Evolutionary conservation across 345 rosid species (phyloP), one percentile per base, ranked within the genome.

Genomic region (Iberis pinnata): DNA sequence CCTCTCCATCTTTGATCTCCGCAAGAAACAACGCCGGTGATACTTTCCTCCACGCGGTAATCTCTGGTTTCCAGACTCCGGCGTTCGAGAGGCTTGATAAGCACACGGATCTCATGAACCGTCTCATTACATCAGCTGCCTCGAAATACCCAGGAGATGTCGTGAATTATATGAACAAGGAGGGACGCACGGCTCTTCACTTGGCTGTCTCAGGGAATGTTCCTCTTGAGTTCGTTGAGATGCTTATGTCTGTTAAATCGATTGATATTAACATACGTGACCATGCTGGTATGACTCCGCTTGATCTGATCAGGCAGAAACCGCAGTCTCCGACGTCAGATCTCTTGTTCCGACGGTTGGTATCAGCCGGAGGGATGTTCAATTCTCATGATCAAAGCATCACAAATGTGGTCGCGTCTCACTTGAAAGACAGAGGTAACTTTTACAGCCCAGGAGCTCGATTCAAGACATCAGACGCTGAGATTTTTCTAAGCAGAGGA

Each of bases 171-270:
- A 69, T 70, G 64, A 86, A 70, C 49, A 79, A 75, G 9, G 83
- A 76, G 10, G 87, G 96, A 45, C 74, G 87, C 32, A 82, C 94
- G 19, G 81, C 89, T 24, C 98, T 86, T 50, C 98, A 90, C 76
- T 61, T 66, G 76, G 95, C 98, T 14, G 76, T 90, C 60, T 36
- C 73, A 2, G 87, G 81, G 43, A 84, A 82, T 43, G 73, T 78
- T 48, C 88, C 86, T 22, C 59, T 73, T 2, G 79, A 82, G 38
- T 72, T 80, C 3, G 88, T 82, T 32, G 77, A 79, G 75, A 75
- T 89, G 41, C 76, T 89, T 50, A 80, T 86, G 78, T 75, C 80
- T 39, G 86, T 80, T 18, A 73, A 43, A 43, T 79, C 76, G 1
- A 80, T 84, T 37, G 60, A 84, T 59, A 80, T 89, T 14, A 89